Evolutionary conservation across 371 early-diverging fungal species (phyloP), one percentile per base, ranked within the genome.

Genomic region (Lichtheimia hyalospora): DNA sequence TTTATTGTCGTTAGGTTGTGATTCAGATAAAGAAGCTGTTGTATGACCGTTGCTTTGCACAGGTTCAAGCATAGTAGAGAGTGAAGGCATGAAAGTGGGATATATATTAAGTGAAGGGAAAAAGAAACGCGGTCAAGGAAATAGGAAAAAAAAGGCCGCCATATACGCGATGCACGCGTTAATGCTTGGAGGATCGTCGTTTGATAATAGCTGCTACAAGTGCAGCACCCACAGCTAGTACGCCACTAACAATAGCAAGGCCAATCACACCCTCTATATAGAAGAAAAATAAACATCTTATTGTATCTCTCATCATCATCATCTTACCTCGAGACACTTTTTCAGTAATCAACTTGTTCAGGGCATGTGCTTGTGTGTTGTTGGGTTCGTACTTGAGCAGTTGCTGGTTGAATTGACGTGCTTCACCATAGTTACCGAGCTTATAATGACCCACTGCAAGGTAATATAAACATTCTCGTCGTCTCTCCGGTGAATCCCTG

Each of bases 391-490:
- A 66, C 23, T 88, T 83, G 54, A 97, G 69, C 24, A 97, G 78
- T 27, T 85, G 83, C 15, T 90, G 87, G 66, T 89, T 92, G 68
- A 83, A 91, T 39, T 85, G 74, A 46, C 90, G 83, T 3, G 96
- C 93, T 56, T 93, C 85, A 42, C 75, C 71, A 67, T 92, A 97
- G 66, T 92, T 89, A 15, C 91, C 91, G 54, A 95, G 80, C 69
- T 93, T 93, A 81, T 87, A 95, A 66, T 95, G 84, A 5, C 96
- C 98, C 28, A 97, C 72, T 1, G 95, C 92, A 39, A 97, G 71
- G 64, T 95, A 97, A 73, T 95, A 97, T 28, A 95, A 79, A 62
- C 97, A 97, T 73, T 97, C 98, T 49, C 97, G 86, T 60, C 92
- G 84, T 60, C 98, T 84, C 63, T 90, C 87, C 6, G 92, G 90